Evolutionary conservation across 2,329 filamentous ascomycete genomes (phyloP).

Genomic region (Neodidymelliopsis sp.): DNA sequence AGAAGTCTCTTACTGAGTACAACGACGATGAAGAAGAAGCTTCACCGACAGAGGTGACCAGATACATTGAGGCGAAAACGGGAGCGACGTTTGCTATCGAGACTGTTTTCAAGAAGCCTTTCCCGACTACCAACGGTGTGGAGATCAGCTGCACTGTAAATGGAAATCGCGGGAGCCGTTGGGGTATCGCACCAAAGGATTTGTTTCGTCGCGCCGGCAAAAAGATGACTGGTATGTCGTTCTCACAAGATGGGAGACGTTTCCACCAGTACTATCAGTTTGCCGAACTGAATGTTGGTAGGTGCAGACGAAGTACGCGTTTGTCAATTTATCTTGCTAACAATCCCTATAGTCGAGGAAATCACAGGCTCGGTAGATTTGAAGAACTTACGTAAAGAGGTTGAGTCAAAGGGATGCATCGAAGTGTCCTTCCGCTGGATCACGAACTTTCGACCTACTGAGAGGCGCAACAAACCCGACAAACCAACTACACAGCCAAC

Average conservation of each 20-base stretch:
- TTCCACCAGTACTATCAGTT: constrained; percentile 31
- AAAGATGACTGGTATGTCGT: not conserved
- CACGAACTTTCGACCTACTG: constrained; percentile 1
- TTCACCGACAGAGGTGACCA: constrained; percentile 20
- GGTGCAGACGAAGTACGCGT: no score
- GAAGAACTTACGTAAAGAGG: constrained; percentile 3
- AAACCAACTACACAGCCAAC: not conserved
- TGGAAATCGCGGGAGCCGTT: constrained; percentile 10
- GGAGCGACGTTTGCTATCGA: constrained; percentile 30
- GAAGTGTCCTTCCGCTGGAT: constrained; percentile 1
- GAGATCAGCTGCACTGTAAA: constrained; percentile 21
- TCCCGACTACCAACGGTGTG: constrained; percentile 13
- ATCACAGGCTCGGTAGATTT: not conserved
- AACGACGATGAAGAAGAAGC: constrained; percentile 29
- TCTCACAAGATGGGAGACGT: not conserved
- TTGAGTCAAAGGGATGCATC: not conserved
- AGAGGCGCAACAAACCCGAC: constrained; percentile 13
- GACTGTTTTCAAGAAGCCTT: not conserved
- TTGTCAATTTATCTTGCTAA: no score
- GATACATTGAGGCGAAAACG: constrained; percentile 42
- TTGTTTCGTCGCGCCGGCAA: not conserved
- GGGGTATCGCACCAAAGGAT: not conserved
- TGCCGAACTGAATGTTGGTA: constrained; percentile 25
- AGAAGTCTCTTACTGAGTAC: constrained; percentile 31
- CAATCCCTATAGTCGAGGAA: constrained; percentile 11